These are phyloP conservation scores for Erythrobasidium hasegawianum DNA, from an alignment of 1,284 basidiomycete species.

Conservation along the genomic window DNA sequence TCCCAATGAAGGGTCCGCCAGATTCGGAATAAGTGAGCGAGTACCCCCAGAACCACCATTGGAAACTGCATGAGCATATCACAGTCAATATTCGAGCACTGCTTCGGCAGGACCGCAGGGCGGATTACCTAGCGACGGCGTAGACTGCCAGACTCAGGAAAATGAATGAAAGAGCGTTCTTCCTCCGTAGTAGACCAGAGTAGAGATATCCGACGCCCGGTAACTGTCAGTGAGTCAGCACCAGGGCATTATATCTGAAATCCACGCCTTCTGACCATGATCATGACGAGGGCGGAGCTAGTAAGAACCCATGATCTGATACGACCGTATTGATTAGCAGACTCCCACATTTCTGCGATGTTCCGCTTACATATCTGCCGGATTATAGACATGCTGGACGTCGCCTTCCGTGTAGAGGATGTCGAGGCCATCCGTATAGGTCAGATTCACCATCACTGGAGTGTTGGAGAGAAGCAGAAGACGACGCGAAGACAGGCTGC, in stretches of 20 bases:
- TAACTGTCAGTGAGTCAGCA: slow-evolving; percentile 49
- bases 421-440: too few relatives aligned
- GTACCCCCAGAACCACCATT: slow-evolving; percentile 51
- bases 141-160: slow-evolving; percentile 74
- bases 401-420: too few relatives aligned
- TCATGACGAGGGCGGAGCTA: slow-evolving; percentile 47
- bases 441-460: too few relatives aligned
- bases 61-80: slow-evolving; percentile 51
- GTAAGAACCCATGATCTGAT: slow-evolving; percentile 53
- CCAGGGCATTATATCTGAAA: not conserved
- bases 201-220: slow-evolving; percentile 77
- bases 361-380: too few relatives aligned
- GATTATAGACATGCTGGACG: too few relatives aligned
- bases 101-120: too few relatives aligned
- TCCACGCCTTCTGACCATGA: slow-evolving; percentile 59
- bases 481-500: too few relatives aligned
- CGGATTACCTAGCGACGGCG: slow-evolving; percentile 58
- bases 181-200: slow-evolving; percentile 72
- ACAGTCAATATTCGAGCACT: too few relatives aligned
- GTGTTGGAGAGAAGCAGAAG: too few relatives aligned
- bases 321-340: too few relatives aligned
- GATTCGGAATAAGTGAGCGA: slow-evolving; percentile 54
- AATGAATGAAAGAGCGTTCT: slow-evolving; percentile 91
- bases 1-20: slow-evolving; percentile 66
- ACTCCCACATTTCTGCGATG: too few relatives aligned